A percentile compares a stretch with the other conserved stretches of the same genome.
These are phyloP conservation scores for Babesia gibsoni DNA, from an alignment of 169 alveolate species.

Conservation along the genomic window DNA sequence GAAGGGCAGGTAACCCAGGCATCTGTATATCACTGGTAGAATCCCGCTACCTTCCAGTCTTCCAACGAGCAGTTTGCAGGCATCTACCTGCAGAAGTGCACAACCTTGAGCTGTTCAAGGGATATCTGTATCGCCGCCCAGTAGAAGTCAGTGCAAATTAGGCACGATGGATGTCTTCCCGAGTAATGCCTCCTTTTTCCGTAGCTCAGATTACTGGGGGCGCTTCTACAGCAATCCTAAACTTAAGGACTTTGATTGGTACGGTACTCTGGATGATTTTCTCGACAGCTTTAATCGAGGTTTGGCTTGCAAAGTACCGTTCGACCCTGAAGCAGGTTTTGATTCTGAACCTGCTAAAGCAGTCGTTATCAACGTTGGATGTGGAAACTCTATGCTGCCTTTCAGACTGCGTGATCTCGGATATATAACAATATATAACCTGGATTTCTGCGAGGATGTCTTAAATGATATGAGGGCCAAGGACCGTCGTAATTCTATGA, in stretches of 20 bases:
- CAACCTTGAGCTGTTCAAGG: constrained; percentile 39
- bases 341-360: constrained; percentile 33
- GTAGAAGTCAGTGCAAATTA: too few species aligned
- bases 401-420: constrained; percentile 66
- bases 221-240: constrained; percentile 65
- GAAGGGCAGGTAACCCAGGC: constrained; percentile 59
- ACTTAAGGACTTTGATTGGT: constrained; percentile 73
- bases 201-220: constrained; percentile 69
- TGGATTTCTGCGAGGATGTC: constrained; percentile 69
- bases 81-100: constrained; percentile 32
- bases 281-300: constrained; percentile 34
- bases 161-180: constrained; percentile 54
- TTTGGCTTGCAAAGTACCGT: constrained; percentile 9
- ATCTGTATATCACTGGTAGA: constrained; percentile 43
- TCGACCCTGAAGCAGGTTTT: not conserved
- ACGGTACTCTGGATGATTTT: constrained; percentile 60
- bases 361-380: constrained; percentile 65
- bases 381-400: constrained; percentile 71
- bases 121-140: constrained; percentile 25
- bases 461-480: constrained; percentile 62
- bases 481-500: constrained; percentile 29
- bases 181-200: constrained; percentile 64
- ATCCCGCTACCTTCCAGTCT: constrained; percentile 25
- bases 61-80: constrained; percentile 17
- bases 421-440: constrained; percentile 45